Conservation (phyloP, 2,329 filamentous ascomycete species). For the Teratosphaeria gauchensis region DNA sequence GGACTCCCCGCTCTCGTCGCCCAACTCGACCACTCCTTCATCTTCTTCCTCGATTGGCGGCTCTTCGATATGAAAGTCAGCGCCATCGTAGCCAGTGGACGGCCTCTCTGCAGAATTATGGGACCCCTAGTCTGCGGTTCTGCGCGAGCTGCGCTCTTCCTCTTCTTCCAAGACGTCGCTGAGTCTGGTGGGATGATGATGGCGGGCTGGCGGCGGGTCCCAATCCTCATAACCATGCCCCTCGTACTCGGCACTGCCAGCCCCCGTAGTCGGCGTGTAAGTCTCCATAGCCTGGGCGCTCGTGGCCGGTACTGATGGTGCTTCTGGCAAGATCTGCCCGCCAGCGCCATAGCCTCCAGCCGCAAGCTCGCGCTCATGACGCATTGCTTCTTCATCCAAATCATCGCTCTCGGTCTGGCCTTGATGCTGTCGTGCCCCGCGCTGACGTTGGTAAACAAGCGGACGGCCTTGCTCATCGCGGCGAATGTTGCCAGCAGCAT, state of each 20-base stretch:
- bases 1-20: not conserved
- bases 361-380: conserved; percentile 31
- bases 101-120: not conserved
- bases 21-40: not conserved
- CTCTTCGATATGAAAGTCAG: not conserved
- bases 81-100: not conserved
- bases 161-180: conserved; percentile 86
- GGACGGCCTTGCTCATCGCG: conserved; percentile 52
- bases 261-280: conserved; percentile 12
- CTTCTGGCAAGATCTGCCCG: not conserved
- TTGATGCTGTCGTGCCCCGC: not conserved
- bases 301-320: conserved; percentile 20
- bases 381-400: conserved; percentile 7
- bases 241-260: conserved; percentile 24
- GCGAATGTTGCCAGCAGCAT: conserved; percentile 51
- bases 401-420: conserved; percentile 4
- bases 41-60: not conserved
- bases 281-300: conserved; percentile 25
- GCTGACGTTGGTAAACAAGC: conserved; percentile 41
- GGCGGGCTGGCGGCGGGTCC: conserved; percentile 58
- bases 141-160: conserved; percentile 40
- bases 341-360: conserved; percentile 33
- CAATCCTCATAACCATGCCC: conserved; percentile 55
- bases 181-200: conserved; percentile 79
- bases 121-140: conserved; percentile 16